Evolutionary conservation across 371 early-diverging fungal genomes (phyloP).

Genomic region (Mucor irregularis): DNA sequence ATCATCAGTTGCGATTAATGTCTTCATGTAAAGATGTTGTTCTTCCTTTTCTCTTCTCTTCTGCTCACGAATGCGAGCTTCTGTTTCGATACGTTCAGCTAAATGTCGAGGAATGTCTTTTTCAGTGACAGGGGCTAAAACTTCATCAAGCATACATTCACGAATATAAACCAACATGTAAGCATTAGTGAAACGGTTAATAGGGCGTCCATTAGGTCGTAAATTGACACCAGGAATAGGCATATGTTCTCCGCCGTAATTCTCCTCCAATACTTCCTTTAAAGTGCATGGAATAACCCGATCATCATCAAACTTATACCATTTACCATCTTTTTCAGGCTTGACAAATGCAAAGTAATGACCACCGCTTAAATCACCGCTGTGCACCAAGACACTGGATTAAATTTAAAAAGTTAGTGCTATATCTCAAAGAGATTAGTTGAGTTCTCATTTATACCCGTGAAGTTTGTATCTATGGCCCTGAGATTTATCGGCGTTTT

Average conservation of each 20-base stretch:
- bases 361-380: slow-evolving; percentile 94
- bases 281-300: slow-evolving; percentile 83
- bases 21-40: slow-evolving; percentile 62
- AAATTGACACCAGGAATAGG: slow-evolving; percentile 22
- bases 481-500: slow-evolving; percentile 62
- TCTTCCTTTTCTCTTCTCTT: slow-evolving; percentile 67
- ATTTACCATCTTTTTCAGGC: slow-evolving; percentile 75
- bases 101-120: slow-evolving; percentile 83
- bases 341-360: slow-evolving; percentile 95
- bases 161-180: slow-evolving; percentile 97
- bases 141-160: slow-evolving; percentile 67
- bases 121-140: slow-evolving; percentile 67
- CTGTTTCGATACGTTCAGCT: slow-evolving; percentile 53
- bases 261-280: slow-evolving; percentile 92
- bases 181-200: slow-evolving; percentile 89
- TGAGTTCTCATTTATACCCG: too few relatives aligned
- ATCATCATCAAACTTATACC: slow-evolving; percentile 97
- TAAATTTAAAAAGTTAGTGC: not conserved
- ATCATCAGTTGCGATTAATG: slow-evolving; percentile 62
- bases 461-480: slow-evolving; percentile 82
- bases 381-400: slow-evolving; percentile 93
- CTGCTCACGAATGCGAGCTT: slow-evolving; percentile 51
- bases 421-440: too few relatives aligned
- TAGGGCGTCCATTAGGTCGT: slow-evolving; percentile 23
- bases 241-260: slow-evolving; percentile 75